A percentile compares a stretch with the other conserved stretches of the same genome.
phyloP scores from a whole-genome alignment of 1,284 basidiomycete species.

The Sanghuangporus weigelae region DNA sequence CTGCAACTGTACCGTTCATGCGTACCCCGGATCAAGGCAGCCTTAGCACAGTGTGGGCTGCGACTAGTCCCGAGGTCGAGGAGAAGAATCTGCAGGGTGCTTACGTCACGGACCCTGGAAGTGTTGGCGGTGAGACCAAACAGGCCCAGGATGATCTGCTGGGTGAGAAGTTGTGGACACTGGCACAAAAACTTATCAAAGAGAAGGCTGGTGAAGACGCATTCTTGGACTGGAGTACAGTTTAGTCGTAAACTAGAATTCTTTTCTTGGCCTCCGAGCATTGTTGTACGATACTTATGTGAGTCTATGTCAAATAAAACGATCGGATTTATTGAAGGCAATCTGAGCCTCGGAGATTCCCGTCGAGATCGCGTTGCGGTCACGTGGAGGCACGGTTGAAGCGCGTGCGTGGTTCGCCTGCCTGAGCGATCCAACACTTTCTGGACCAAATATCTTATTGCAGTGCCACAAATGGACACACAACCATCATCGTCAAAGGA shows the following conservation, averaged over 20 bases:
- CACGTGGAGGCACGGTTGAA: neutral
- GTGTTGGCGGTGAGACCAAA: constrained; percentile 30
- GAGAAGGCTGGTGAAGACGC: constrained; percentile 31
- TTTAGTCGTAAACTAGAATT: neutral
- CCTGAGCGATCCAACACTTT: neutral
- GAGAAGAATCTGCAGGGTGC: constrained; percentile 33
- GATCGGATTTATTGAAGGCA: neutral
- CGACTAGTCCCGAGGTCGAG: constrained; percentile 33
- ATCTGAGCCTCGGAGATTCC: neutral
- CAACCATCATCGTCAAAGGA: constrained; percentile 11
- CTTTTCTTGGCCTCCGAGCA: neutral
- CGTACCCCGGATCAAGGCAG: constrained; percentile 33
- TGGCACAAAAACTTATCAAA: constrained; percentile 31
- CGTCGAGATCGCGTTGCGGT: neutral
- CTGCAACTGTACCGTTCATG: constrained; percentile 31
- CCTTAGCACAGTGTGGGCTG: constrained; percentile 31
- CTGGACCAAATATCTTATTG: neutral
- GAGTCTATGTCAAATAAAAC: neutral
- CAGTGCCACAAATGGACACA: neutral
- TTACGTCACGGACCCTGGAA: constrained; percentile 35
- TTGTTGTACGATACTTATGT: neutral
- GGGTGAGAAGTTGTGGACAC: constrained; percentile 34
- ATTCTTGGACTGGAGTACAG: constrained; percentile 25
- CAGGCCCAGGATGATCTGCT: constrained; percentile 33
- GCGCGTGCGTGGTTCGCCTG: neutral